Evolutionary conservation across 495 filamentous ascomycete species (phyloP).

Genomic region (Xylaria sp.): DNA sequence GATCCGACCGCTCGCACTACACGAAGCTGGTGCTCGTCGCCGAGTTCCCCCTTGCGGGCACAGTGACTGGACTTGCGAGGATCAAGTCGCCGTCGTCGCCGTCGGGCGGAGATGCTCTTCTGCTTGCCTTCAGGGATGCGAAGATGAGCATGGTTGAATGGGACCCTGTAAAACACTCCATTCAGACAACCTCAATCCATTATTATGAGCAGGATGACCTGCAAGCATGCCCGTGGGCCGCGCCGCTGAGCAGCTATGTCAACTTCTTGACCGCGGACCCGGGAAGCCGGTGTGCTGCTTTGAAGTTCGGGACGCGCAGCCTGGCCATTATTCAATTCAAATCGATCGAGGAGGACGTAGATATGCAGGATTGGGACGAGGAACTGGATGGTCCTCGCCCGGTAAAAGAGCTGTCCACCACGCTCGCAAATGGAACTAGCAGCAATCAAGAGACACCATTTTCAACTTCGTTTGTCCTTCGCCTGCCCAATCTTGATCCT

Average conservation of each 20-base stretch:
- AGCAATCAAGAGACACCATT: constrained; percentile 75
- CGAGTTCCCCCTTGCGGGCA: constrained; percentile 83
- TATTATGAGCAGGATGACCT: constrained; percentile 96
- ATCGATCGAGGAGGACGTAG: constrained; percentile 85
- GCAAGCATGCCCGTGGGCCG: constrained; percentile 74
- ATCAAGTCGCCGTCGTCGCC: constrained; percentile 73
- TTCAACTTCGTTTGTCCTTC: constrained; percentile 87
- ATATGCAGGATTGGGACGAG: constrained; percentile 86
- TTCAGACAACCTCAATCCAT: constrained; percentile 92
- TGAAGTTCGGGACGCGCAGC: constrained; percentile 88
- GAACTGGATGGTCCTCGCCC: constrained; percentile 70
- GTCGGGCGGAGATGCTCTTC: constrained; percentile 83
- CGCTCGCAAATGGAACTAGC: constrained; percentile 61
- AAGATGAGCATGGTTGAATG: constrained; percentile 93
- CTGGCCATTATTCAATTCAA: constrained; percentile 94
- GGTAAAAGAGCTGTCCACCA: constrained; percentile 48
- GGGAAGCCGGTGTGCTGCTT: constrained; percentile 86
- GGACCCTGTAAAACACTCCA: constrained; percentile 78
- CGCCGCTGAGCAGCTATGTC: constrained; percentile 69
- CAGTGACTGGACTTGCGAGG: constrained; percentile 78
- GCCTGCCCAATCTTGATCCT: constrained; percentile 85
- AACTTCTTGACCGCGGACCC: constrained; percentile 89
- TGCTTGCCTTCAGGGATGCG: constrained; percentile 86
- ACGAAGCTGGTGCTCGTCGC: constrained; percentile 85
- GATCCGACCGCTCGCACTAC: constrained; percentile 63